These are phyloP conservation scores for Lupinus albus DNA, from an alignment of 306 rosid genomes.

Conservation along the genomic window DNA sequence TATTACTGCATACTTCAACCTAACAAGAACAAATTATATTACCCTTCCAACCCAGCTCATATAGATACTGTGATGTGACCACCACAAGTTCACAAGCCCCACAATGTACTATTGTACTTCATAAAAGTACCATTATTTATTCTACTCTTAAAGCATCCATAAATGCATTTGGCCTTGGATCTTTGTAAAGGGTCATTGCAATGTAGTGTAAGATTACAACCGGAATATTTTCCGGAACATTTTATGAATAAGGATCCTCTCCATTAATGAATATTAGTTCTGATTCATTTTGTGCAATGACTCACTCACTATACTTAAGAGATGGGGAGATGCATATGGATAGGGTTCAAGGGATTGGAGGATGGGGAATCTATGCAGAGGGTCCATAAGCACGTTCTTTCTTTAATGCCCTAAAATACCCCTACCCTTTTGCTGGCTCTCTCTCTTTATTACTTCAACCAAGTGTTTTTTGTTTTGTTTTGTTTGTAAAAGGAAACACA, in stretches of 20 bases:
- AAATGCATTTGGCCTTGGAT: slow-evolving; percentile 32
- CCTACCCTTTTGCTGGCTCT: slow-evolving; percentile 50
- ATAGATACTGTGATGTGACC: slow-evolving; percentile 46
- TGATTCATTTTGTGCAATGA: slow-evolving; percentile 38
- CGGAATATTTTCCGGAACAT: slow-evolving; percentile 33
- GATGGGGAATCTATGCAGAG: slow-evolving; percentile 66
- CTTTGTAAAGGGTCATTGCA: slow-evolving; percentile 32
- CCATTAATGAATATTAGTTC: slow-evolving; percentile 31
- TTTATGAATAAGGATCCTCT: too few relatives aligned
- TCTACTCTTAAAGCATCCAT: slow-evolving; percentile 24
- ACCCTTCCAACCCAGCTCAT: slow-evolving; percentile 43
- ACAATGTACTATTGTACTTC: slow-evolving; percentile 43
- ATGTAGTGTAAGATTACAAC: slow-evolving; percentile 29
- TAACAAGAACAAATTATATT: slow-evolving; percentile 34
- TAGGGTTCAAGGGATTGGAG: slow-evolving; percentile 50
- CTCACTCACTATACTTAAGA: slow-evolving; percentile 6
- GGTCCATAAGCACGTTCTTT: slow-evolving; percentile 62
- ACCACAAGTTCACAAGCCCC: slow-evolving; percentile 44
- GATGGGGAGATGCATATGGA: slow-evolving; percentile 45
- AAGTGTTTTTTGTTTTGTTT: slow-evolving; percentile 24
- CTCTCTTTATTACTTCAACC: slow-evolving; percentile 34
- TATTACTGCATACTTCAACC: slow-evolving; percentile 41
- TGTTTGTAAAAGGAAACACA: background rate
- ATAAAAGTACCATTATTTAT: slow-evolving; percentile 34
- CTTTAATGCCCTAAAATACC: slow-evolving; percentile 44